Evolutionary conservation across 2,329 filamentous ascomycete genomes (phyloP), one percentile per base, ranked within the genome.

Genomic region (Cladosporium sphaerospermum): DNA sequence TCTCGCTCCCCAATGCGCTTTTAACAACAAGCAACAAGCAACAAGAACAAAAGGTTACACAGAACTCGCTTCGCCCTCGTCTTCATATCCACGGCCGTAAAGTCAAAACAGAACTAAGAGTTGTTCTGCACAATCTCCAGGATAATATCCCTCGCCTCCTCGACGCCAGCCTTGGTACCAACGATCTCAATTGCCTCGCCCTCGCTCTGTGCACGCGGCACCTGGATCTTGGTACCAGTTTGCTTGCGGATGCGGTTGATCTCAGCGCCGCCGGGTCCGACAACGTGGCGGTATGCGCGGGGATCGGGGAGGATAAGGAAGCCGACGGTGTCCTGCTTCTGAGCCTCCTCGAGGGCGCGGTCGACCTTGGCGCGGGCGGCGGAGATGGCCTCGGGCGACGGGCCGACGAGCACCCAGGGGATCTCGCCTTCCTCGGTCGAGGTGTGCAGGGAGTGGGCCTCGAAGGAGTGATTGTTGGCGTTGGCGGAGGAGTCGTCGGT

Each of bases 181-280:
- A 86, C 78, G 63, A 99, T 87, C 75, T 96, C 89, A 67, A 99
- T 96, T 3, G 92, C 89, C 71, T 96, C 91, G 18, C 77, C 79
- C 61, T 75, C 73, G 45, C 76, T 76, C 70, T 95, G 87, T 64
- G 89, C 85, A 60, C 88, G 84, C 18, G 93, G 93, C 39, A 99
- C 92, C 59, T 91, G 90, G 68, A 99, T 95, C 73, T 87, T 90
- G 73, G 91, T 96, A 52, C 88, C 88, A 48, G 90, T 96, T 76
- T 93, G 84, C 75, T 89, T 89, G 62, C 93, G 84, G 68, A 99
- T 96, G 40, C 83, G 76, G 73, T 96, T 96, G 69, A 99, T 95
- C 71, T 92, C 92, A 70, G 83, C 87, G 55, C 93, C 93, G 55
- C 86, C 88, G 59, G 86, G 84, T 4, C 93, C 93, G 61, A 99